Evolutionary conservation across 1,284 basidiomycete species (phyloP).

Genomic region (Stygiomarasmius scandens): DNA sequence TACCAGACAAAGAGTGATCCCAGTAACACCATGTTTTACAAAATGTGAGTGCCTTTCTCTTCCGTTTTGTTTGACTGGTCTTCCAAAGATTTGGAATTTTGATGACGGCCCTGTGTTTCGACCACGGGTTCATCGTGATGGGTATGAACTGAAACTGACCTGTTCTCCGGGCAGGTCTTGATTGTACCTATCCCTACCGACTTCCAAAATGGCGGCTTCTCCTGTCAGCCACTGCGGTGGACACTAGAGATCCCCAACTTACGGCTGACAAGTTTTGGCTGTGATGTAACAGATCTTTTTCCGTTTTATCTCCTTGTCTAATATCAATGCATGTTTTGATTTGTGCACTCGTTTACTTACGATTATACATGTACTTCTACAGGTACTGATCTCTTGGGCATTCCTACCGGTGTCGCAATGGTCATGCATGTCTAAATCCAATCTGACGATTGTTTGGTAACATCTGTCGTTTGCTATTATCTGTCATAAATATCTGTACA

Average conservation of each 20-base stretch:
- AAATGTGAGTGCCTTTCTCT: conserved; percentile 67
- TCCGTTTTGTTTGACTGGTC: conserved; percentile 16
- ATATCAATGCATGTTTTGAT: not conserved
- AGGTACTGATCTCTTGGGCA: not conserved
- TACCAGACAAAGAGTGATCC: conserved; percentile 55
- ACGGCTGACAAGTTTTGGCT: not conserved
- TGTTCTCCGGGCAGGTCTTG: conserved; percentile 65
- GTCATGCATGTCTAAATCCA: not conserved
- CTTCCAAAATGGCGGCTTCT: not conserved
- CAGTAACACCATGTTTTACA: conserved; percentile 59
- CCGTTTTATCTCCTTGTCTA: not conserved
- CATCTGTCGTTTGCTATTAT: not conserved
- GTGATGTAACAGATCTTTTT: not conserved
- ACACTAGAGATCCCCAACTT: not conserved
- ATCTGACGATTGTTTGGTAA: not conserved
- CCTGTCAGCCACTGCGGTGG: too few relatives aligned
- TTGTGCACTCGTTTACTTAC: not conserved
- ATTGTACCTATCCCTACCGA: conserved; percentile 25
- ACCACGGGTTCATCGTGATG: conserved; percentile 5
- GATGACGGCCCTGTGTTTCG: too few relatives aligned
- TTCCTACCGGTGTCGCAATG: not conserved
- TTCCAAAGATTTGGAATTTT: conserved; percentile 1
- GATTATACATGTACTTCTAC: not conserved
- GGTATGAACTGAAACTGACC: conserved; percentile 57
- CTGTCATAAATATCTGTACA: not conserved